Evolutionary conservation across 768 basidiomycete genomes (phyloP), one percentile per base, ranked within the genome.

Genomic region (Guyanaporus albipodus): DNA sequence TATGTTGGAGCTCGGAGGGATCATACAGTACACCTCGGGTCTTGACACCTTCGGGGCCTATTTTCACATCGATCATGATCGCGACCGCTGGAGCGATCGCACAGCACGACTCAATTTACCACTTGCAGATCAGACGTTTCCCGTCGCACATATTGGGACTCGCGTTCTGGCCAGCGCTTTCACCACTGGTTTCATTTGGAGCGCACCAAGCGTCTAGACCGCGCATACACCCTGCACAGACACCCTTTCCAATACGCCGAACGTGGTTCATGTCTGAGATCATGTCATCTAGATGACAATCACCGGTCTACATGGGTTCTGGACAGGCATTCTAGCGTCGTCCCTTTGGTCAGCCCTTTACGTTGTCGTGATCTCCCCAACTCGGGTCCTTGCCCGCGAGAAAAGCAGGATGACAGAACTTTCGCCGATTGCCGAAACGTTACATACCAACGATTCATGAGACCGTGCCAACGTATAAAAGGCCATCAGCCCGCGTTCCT

Each of bases 51-150:
- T n/a, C 36, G 37, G 14, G 23, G 28, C 21, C 14, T 48, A 35
- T 47, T 36, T 49, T 28, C 44, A 42, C 32, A 28, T 29, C 60
- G 61, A 61, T 62, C 59, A 40, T 33, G 59, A 61, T 60, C 59
- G 49, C 27, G n/a, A 36, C 5, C 11, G 39, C 28, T 26, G 11
- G 31, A 42, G 10, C 7, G 52, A 42, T 48, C 44, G 42, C 44
- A 46, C 48, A 38, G 39, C 41, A 15, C 39, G 24, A 39, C 46
- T 24, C 54, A 49, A 38, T 37, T 23, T 21, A 10, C 28, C 33
- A 46, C 42, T 35, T 49, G 49, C 38, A 58, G 58, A 61, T 59
- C 37, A 32, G 33, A 38, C 51, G 39, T 49, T 34, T 47, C 42
- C 39, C 33, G 34, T 36, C 19, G 34, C 26, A 17, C 33, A 44